These are phyloP conservation scores for Cladosporium oxysporum DNA, from an alignment of 2,329 filamentous ascomycete genomes.

Conservation along the genomic window DNA sequence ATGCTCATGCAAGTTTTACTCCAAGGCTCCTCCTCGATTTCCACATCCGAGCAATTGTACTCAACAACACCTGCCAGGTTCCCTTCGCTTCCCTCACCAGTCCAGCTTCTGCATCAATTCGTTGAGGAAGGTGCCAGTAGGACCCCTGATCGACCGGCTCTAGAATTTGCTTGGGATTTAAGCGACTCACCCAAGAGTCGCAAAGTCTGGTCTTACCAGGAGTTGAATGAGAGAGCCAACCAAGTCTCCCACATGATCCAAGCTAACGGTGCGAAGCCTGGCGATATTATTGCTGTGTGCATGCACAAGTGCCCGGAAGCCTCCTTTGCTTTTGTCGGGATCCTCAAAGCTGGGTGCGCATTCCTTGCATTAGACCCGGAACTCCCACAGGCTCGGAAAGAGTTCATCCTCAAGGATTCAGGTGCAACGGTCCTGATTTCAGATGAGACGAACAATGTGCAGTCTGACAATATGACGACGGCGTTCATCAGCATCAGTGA, in stretches of 20 bases:
- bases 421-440: conserved; percentile 53
- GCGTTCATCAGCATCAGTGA: conserved; percentile 22
- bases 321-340: conserved; percentile 77
- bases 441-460: conserved; percentile 46
- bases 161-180: conserved; percentile 66
- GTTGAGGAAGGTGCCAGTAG: conserved; percentile 64
- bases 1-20: conserved; percentile 61
- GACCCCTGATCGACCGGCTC: conserved; percentile 63
- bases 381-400: conserved; percentile 70
- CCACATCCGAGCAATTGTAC: conserved; percentile 52
- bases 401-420: conserved; percentile 78
- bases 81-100: conserved; percentile 57
- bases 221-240: conserved; percentile 72
- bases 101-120: conserved; percentile 72
- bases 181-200: conserved; percentile 49
- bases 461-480: conserved; percentile 22
- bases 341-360: conserved; percentile 78
- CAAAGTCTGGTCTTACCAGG: conserved; percentile 69
- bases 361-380: conserved; percentile 79
- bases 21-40: background rate
- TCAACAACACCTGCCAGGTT: conserved; percentile 58
- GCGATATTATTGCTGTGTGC: conserved; percentile 70
- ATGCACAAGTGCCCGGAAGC: conserved; percentile 86
- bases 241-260: conserved; percentile 67
- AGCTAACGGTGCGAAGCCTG: conserved; percentile 51